A percentile compares a stretch with the other conserved stretches of the same genome.
These are phyloP conservation scores for Mesotaenium endlicherianum DNA, from an alignment of 139 green algal species.

Conservation along the genomic window DNA sequence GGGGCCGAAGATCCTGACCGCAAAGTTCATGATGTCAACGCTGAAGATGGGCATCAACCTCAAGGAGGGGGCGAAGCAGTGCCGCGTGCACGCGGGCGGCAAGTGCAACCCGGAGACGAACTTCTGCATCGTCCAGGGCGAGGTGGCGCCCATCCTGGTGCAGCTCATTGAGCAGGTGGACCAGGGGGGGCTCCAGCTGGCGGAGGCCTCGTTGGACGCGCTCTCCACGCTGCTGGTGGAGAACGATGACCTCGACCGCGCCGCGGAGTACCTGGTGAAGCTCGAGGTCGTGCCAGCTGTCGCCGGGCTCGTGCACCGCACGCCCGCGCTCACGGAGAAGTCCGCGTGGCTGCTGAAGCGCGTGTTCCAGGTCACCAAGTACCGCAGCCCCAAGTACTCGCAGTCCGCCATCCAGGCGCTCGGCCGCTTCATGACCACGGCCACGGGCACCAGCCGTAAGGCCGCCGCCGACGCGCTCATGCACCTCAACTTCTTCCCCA, in stretches of 20 bases:
- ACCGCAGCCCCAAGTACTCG: conserved; percentile 16
- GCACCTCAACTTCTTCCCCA: conserved; percentile 9
- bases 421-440: conserved; percentile 20
- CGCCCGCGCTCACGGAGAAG: not conserved
- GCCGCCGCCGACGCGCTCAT: conserved; percentile 22
- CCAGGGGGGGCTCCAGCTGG: not conserved
- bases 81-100: conserved; percentile 5
- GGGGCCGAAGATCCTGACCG: no score
- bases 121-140: conserved; percentile 30
- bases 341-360: conserved; percentile 20
- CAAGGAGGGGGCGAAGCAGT: not conserved
- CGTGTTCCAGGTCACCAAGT: conserved; percentile 31
- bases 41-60: no score
- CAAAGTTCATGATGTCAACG: no score
- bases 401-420: conserved; percentile 8
- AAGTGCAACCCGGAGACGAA: conserved; percentile 36
- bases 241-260: conserved; percentile 24
- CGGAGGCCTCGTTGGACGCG: conserved; percentile 3
- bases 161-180: not conserved
- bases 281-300: conserved; percentile 6
- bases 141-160: conserved; percentile 19
- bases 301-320: not conserved
- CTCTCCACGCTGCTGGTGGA: conserved; percentile 13
- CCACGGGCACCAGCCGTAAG: conserved; percentile 8
- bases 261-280: conserved; percentile 28